A percentile compares a stretch with the other conserved stretches of the same genome.
These are phyloP conservation scores for Ogataea hybrid DNA, from an alignment of 1,139 yeast genomes.

Conservation along the genomic window DNA sequence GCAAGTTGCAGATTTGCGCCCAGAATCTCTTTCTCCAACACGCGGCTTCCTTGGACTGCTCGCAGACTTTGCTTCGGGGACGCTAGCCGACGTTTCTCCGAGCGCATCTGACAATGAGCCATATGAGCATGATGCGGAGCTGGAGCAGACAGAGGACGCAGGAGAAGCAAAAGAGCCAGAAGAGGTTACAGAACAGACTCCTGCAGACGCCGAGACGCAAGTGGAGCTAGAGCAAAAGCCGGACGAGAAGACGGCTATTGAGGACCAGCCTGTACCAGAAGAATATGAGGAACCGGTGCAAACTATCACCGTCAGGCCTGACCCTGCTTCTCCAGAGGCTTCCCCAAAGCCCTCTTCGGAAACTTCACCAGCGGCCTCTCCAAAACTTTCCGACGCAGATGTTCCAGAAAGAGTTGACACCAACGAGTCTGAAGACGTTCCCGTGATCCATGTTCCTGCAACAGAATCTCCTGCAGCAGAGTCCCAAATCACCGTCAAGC, in stretches of 20 bases:
- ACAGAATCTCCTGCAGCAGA: neutral
- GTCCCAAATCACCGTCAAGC: too few species aligned
- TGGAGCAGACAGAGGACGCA: too few species aligned
- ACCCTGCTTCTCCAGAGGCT: neutral
- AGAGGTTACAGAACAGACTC: too few species aligned
- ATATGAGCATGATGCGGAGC: neutral
- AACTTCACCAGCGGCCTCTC: too few species aligned
- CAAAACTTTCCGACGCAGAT: too few species aligned
- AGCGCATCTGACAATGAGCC: neutral
- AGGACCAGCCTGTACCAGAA: neutral
- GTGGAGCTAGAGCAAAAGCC: neutral
- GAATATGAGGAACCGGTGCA: neutral
- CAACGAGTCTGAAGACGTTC: neutral
- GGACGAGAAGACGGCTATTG: neutral
- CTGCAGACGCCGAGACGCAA: neutral
- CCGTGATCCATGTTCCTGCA: conserved; percentile 2
- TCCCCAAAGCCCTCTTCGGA: too few species aligned
- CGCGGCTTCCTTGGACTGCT: neutral
- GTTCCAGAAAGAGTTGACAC: too few species aligned
- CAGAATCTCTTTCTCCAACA: too few species aligned
- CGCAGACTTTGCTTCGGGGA: neutral
- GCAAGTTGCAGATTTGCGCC: too few species aligned
- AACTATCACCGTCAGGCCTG: conserved; percentile 1
- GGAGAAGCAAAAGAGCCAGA: too few species aligned
- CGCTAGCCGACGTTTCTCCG: neutral